phyloP scores from a whole-genome alignment of 176 grass and related monocot species.

The Chloris gayana region DNA sequence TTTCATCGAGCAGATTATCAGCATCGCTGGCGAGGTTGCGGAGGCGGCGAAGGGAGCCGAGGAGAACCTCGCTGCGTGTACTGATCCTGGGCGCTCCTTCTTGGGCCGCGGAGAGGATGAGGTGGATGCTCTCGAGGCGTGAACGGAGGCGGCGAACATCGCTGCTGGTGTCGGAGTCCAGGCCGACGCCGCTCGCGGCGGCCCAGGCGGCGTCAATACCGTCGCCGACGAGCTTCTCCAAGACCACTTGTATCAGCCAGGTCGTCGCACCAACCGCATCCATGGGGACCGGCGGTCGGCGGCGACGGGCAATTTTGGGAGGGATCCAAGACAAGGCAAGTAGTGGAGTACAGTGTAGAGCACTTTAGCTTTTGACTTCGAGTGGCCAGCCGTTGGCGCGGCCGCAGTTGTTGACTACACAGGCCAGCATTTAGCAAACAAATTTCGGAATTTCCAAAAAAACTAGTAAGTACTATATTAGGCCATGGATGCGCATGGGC shows the following conservation, averaged over 20 bases:
- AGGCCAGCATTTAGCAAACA: neutral
- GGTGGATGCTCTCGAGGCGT: neutral
- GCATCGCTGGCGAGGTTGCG: neutral
- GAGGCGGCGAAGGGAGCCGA: neutral
- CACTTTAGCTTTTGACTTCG: neutral
- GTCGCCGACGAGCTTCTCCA: conserved; percentile 10
- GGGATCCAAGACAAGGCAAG: neutral
- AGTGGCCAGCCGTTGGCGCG: too few relatives aligned
- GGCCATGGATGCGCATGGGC: too few relatives aligned
- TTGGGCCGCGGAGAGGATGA: neutral
- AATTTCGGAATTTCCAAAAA: neutral
- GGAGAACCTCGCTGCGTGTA: neutral
- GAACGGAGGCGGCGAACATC: neutral
- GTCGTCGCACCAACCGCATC: neutral
- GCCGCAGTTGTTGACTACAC: neutral
- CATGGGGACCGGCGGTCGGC: neutral
- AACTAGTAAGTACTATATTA: too few relatives aligned
- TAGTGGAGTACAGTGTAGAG: neutral
- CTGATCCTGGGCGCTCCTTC: neutral
- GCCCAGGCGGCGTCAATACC: conserved; percentile 6
- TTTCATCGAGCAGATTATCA: conserved; percentile 17
- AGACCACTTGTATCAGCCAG: neutral
- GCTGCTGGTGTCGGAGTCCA: neutral
- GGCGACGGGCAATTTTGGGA: neutral
- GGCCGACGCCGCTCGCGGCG: neutral